Percentiles rank a stretch among this genome's conserved stretches.
Evolutionary conservation across 495 filamentous ascomycete genomes (phyloP).

Genomic region (Schizothecium vesticola): DNA sequence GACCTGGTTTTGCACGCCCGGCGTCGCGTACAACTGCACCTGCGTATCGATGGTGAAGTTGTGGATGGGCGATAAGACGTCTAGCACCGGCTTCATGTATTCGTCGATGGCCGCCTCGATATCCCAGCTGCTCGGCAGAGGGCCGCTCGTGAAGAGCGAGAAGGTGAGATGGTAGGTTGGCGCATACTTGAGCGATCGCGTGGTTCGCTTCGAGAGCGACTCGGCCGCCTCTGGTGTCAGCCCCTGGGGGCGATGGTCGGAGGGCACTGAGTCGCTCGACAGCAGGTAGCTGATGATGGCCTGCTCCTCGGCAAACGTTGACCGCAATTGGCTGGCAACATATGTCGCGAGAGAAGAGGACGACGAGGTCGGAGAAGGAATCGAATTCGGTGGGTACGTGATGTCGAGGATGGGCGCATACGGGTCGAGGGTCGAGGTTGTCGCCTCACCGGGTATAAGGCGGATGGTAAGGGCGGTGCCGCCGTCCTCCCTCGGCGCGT

Average conservation of each 20-base stretch:
- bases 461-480: constrained; percentile 65
- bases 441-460: constrained; percentile 59
- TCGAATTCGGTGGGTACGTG: constrained; percentile 69
- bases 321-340: constrained; percentile 71
- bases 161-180: constrained; percentile 95
- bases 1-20: constrained; percentile 62
- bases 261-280: constrained; percentile 49
- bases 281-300: constrained; percentile 81
- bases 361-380: constrained; percentile 61
- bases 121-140: constrained; percentile 81
- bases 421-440: constrained; percentile 57
- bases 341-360: constrained; percentile 73
- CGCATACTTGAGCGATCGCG: constrained; percentile 82
- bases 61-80: constrained; percentile 73
- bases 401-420: constrained; percentile 72
- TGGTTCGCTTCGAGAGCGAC: constrained; percentile 53
- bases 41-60: constrained; percentile 97
- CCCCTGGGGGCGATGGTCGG: constrained; percentile 41
- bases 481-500: constrained; percentile 24
- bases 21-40: constrained; percentile 84
- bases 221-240: constrained; percentile 39
- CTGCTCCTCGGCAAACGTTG: constrained; percentile 82
- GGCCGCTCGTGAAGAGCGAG: constrained; percentile 80
- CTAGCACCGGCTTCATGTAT: constrained; percentile 75
- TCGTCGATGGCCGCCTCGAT: constrained; percentile 77